These are phyloP conservation scores for Rhinocladiella mackenziei DNA, from an alignment of 2,329 filamentous ascomycete genomes.

Conservation along the genomic window DNA sequence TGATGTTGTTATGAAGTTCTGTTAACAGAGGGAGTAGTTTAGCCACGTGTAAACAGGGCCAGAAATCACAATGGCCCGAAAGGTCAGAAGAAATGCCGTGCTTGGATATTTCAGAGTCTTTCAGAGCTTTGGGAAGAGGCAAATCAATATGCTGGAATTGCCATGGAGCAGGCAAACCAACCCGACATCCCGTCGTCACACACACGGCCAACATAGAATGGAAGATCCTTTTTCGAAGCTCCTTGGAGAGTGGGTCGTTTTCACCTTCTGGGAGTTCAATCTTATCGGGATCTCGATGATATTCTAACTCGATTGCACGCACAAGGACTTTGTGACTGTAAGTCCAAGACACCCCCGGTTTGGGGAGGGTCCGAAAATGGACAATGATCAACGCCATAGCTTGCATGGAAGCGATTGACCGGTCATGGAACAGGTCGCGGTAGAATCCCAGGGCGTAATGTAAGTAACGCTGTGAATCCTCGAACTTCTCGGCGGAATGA, in stretches of 20 bases:
- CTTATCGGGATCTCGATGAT: conserved; percentile 67
- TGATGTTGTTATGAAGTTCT: conserved; percentile 73
- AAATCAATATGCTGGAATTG: conserved; percentile 66
- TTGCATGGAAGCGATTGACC: conserved; percentile 65
- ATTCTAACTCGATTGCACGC: conserved; percentile 68
- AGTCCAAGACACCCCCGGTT: conserved; percentile 70
- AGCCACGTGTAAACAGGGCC: conserved; percentile 62
- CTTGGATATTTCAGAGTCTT: conserved; percentile 67
- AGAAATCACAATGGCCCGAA: conserved; percentile 61
- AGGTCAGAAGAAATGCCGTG: conserved; percentile 56
- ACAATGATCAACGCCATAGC: conserved; percentile 67
- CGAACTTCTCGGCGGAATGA: conserved; percentile 50
- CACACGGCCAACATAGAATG: conserved; percentile 67
- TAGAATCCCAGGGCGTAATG: conserved; percentile 69
- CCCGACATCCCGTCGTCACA: conserved; percentile 67
- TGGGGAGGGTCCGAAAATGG: conserved; percentile 72
- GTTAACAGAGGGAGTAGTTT: conserved; percentile 64
- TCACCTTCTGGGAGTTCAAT: conserved; percentile 44
- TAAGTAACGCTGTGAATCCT: conserved; percentile 70
- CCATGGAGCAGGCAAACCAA: conserved; percentile 73
- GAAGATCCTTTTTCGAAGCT: conserved; percentile 74
- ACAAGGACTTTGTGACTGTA: conserved; percentile 62
- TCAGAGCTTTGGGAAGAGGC: conserved; percentile 66
- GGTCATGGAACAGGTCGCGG: conserved; percentile 59
- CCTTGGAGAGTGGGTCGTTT: conserved; percentile 59